These are phyloP conservation scores for Boechera stricta DNA, from an alignment of 345 rosid genomes.

Conservation along the genomic window DNA sequence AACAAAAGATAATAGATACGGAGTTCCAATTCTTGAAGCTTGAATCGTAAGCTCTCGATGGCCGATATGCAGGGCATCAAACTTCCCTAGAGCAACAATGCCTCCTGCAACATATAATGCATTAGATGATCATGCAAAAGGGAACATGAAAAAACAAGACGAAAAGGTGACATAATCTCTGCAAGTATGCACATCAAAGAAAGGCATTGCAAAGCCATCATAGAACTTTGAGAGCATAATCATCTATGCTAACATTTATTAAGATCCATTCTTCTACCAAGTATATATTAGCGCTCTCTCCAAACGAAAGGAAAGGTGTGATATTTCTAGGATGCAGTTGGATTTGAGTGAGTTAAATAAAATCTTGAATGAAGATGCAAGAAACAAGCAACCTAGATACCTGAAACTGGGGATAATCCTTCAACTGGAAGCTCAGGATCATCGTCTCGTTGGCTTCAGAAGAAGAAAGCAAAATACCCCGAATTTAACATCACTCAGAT, in stretches of 20 bases:
- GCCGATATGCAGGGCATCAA: slow-evolving; percentile 92
- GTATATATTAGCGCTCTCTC: background rate
- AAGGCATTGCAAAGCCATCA: slow-evolving; percentile 5
- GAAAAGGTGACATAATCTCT: background rate
- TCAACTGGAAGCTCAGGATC: slow-evolving; percentile 56
- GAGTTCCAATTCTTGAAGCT: slow-evolving; percentile 87
- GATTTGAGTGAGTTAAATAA: background rate
- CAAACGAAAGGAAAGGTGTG: background rate
- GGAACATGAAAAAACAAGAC: background rate
- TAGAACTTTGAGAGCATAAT: slow-evolving; percentile 13
- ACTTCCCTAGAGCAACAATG: slow-evolving; percentile 92
- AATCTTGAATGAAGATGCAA: background rate
- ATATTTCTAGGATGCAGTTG: background rate
- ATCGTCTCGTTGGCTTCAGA: slow-evolving; percentile 71
- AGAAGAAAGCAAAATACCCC: slow-evolving; percentile 21
- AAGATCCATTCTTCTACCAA: background rate
- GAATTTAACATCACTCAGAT: background rate
- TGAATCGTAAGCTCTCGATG: slow-evolving; percentile 94
- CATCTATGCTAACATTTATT: background rate
- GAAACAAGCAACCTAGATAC: slow-evolving; percentile 45
- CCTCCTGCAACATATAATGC: slow-evolving; percentile 64
- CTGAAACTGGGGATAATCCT: slow-evolving; percentile 67
- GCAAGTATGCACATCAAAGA: background rate
- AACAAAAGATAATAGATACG: slow-evolving; percentile 81
- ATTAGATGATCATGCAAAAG: background rate